Evolutionary conservation across 768 basidiomycete species (phyloP), one percentile per base, ranked within the genome.

Genomic region (Lactarius akahatsu): DNA sequence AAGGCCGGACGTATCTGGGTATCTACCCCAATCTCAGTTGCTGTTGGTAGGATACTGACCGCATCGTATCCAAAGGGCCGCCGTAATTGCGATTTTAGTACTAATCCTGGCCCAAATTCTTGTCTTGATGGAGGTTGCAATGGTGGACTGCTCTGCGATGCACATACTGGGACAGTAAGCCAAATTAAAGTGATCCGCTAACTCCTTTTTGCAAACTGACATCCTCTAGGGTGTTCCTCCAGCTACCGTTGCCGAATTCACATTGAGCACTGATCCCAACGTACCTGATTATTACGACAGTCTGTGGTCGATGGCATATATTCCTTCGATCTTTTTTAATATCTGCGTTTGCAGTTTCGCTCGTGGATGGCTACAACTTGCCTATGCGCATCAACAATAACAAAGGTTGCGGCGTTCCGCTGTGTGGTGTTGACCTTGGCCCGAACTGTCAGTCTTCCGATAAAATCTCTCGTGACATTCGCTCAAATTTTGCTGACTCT

Each of bases 121-220:
- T 80, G 80, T 68, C 52, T 73, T 1, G 76, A 75, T 28, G 80
- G 80, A n/a, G 78, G 78, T 30, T 79, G 79, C 71, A 79, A 77
- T 52, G 77, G 80, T 56, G 80, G 80, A 45, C 72, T 80, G 0
- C 57, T 72, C 26, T 80, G 79, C 61, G 75, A 78, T 67, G 66
- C 74, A 15, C 63, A 69, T 67, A 76, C 74, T 16, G 80, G 80
- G 9, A 80, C 79, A 0, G 79, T 76, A 50, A 62, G 74, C 70
- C 26, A 18, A 41, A 41, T 23, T 26, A 9, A 11, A 50, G 47
- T 13, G 11, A 26, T 50, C 23, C 10, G 23, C 26, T 50, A 18
- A 32, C 56, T 63, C 23, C 45, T 16, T 28, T 30, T 11, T 7
- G 40, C 56, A 10, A 36, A n/a, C 57, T 40, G 15, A 40, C 41